Evolutionary conservation across 2,329 filamentous ascomycete genomes (phyloP), one percentile per base, ranked within the genome.

Genomic region (Talaromyces sp.): DNA sequence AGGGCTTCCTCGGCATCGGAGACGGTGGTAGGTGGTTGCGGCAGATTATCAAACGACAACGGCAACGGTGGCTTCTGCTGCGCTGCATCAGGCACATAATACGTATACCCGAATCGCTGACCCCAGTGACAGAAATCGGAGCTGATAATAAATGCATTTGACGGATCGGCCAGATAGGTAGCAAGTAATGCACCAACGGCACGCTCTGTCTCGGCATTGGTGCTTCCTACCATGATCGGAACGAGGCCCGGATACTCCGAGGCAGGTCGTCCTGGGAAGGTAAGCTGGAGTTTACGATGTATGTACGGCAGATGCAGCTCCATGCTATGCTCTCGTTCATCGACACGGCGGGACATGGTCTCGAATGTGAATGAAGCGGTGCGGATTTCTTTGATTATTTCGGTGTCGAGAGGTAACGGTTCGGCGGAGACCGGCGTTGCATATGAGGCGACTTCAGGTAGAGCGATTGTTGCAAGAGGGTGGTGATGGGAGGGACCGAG

Each of bases 111-210:
- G 73, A 97, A 99, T 51, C 90, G 82, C 0, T 79, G 66, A 10
- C 94, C 94, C 94, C 94, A 99, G 73, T 99, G 94, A 63, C 93
- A 97, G 72, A 99, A 99, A 72, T 99, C 94, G 1, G 91, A 96
- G 71, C 89, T 94, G 62, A 97, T 82, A 61, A 99, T 82, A 70
- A 97, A 97, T 1, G 87, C 85, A 61, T 89, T 95, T 15, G 64
- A 64, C 0, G 87, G 83, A 64, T 96, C 88, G 35, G 80, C 78
- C 6, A 99, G 76, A 70, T 94, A 96, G 0, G 88, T 86, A 1
- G 89, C 84, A 7, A 99, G 78, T n/a, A 91, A 70, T 25, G 77
- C 67, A 2, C 91, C 94, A 58, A 88, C 84, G 1, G 73, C 76
- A 52, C 83, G 82, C 73, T 97, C 93, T 2, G 86, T 83, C 0